phyloP scores from a whole-genome alignment of 2,329 filamentous ascomycete genomes.

The Rhynchosporium agropyri region DNA sequence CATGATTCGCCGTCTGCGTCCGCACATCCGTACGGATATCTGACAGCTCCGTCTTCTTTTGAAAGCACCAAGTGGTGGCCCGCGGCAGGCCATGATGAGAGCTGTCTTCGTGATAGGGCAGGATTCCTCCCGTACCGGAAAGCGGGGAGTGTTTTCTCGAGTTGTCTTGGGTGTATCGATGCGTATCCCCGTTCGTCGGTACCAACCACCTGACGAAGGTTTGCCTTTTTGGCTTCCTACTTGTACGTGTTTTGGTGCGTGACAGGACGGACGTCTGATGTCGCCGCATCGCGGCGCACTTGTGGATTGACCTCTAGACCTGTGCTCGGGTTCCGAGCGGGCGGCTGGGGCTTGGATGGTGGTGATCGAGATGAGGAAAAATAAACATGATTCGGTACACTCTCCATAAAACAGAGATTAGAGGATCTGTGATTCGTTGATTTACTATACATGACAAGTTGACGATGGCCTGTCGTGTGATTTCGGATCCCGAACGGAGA shows the following conservation, averaged over 20 bases:
- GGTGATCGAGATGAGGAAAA: conserved; percentile 8
- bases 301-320: conserved; percentile 1
- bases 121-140: not conserved
- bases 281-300: not conserved
- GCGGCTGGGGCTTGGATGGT: conserved; percentile 11
- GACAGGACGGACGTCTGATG: not conserved
- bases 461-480: conserved; percentile 1
- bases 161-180: not conserved
- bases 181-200: conserved; percentile 14
- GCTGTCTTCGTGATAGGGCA: conserved; percentile 7
- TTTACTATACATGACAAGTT: not conserved
- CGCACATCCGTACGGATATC: not conserved
- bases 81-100: conserved; percentile 13
- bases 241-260: too few relatives aligned
- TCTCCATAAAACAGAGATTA: too few relatives aligned
- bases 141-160: not conserved
- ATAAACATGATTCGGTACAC: too few relatives aligned
- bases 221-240: not conserved
- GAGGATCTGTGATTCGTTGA: too few relatives aligned
- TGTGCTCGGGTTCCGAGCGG: not conserved
- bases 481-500: not conserved
- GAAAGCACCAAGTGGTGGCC: not conserved
- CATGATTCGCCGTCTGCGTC: conserved; percentile 1
- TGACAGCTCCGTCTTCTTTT: not conserved
- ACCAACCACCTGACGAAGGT: not conserved